Percentiles rank a stretch among this genome's conserved stretches.
These are phyloP conservation scores for Zymoseptoria pseudotritici DNA, from an alignment of 2,329 filamentous ascomycete species.

Conservation along the genomic window DNA sequence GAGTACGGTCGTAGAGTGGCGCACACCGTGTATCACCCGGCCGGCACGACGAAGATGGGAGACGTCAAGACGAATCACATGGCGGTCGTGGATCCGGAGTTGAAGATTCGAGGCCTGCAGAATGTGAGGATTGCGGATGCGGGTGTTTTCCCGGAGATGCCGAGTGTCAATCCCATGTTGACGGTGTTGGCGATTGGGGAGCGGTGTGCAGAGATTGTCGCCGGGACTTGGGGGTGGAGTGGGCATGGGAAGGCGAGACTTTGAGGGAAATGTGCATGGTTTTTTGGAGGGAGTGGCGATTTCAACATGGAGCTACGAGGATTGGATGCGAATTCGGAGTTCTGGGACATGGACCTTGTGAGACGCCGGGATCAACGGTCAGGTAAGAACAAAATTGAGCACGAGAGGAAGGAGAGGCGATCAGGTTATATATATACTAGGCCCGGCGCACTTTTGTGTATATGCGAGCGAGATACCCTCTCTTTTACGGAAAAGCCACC, in stretches of 20 bases:
- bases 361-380: neutral
- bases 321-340: neutral
- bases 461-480: neutral
- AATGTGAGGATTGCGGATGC: conserved; percentile 76
- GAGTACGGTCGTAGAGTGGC: conserved; percentile 75
- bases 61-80: conserved; percentile 58
- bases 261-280: conserved; percentile 24
- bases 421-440: neutral
- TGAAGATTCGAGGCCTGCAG: conserved; percentile 66
- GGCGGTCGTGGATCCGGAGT: conserved; percentile 71
- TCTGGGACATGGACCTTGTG: neutral
- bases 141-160: conserved; percentile 81
- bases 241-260: conserved; percentile 48
- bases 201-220: conserved; percentile 75
- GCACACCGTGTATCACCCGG: conserved; percentile 86
- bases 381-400: neutral
- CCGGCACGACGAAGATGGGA: conserved; percentile 87
- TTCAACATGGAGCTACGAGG: neutral
- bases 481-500: too few species aligned
- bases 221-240: conserved; percentile 62
- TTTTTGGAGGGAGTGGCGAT: neutral
- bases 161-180: conserved; percentile 82
- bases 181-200: conserved; percentile 80
- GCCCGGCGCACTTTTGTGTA: neutral
- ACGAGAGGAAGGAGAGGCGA: neutral